Base-by-base conservation (phyloP, 306 rosid species). In the Vigna angularis region DNA sequence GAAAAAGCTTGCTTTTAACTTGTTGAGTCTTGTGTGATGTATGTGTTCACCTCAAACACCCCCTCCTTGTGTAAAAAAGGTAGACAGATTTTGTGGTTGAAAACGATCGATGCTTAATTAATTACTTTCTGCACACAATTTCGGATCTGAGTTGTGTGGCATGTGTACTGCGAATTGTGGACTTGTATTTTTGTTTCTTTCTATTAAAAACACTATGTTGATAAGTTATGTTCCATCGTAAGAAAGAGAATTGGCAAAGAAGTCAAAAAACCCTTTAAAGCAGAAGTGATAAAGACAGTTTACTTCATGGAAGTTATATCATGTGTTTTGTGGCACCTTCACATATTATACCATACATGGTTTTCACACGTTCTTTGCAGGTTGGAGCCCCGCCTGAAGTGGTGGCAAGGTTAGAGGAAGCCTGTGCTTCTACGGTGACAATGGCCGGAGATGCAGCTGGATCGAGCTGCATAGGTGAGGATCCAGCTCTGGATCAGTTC, bases 401-500 rank as follows among this genome's bases (percentile, higher is more conserved):
- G 84, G 96, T 90, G 86, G 88, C 83, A 4, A 84, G 96, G 85
- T 87, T 95, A 24, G 99, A 95, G 59, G 91, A 84, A 82, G 93
- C 91, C 5, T 88, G 96, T 82, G 85, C 87, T 12, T 77, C 93
- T 18, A 94, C 97, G 22, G 89, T 74, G 17, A 47, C 85, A 3
- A 75, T 88, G 83, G 89, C 34, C 1, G 81, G 84, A 3, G 87
- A 69, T 28, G 32, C 82, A 7, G 78, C 68, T 45, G 83, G 89
- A 50, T 75, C 88, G 3, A 75, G 86, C 1, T 84, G 93, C 70
- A 30, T 92, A 4, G 99, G 99, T 7, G 96, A 95, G 86, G 99
- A 95, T 93, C 98, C 99, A 24, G 96, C 91, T 7, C 68, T 95
- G 76, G 98, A 95, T 81, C 99, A 95, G 91, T 95, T 95, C 89